Evolutionary conservation across 129 eudicot genomes (phyloP).

Genomic region (Lonicera japonica): DNA sequence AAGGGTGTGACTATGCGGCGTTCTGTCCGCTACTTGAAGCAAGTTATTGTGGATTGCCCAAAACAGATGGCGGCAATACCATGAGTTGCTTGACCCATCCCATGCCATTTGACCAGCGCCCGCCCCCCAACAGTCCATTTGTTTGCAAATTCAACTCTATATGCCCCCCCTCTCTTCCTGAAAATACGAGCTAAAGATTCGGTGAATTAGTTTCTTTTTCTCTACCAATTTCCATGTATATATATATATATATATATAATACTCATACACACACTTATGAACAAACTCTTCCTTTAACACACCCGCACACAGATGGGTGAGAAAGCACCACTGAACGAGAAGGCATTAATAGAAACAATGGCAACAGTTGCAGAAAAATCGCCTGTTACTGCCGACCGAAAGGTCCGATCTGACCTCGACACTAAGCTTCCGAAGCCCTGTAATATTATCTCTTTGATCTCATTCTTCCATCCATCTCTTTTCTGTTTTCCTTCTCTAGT

Average conservation of each 20-base stretch:
- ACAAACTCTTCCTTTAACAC: background rate
- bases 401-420: slow-evolving; percentile 36
- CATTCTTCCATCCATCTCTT: background rate
- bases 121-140: too few relatives aligned
- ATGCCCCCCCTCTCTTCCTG: too few relatives aligned
- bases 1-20: too few relatives aligned
- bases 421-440: slow-evolving; percentile 47
- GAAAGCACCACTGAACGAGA: slow-evolving; percentile 14
- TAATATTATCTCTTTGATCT: slow-evolving; percentile 10
- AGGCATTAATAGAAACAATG: slow-evolving; percentile 29
- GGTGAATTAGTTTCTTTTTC: background rate
- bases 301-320: slow-evolving; percentile 14
- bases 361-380: slow-evolving; percentile 39
- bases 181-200: background rate
- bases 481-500: background rate
- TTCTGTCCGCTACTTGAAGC: too few relatives aligned
- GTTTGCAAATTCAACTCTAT: too few relatives aligned
- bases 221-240: background rate
- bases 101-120: too few relatives aligned
- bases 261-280: background rate
- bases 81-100: too few relatives aligned
- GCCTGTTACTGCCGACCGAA: slow-evolving; percentile 37
- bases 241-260: too few relatives aligned
- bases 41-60: too few relatives aligned
- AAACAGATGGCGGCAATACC: too few relatives aligned